A percentile compares a stretch with the other conserved stretches of the same genome.
phyloP scores from a whole-genome alignment of 148 eudicot genomes.

The Polygonum maritimum region DNA sequence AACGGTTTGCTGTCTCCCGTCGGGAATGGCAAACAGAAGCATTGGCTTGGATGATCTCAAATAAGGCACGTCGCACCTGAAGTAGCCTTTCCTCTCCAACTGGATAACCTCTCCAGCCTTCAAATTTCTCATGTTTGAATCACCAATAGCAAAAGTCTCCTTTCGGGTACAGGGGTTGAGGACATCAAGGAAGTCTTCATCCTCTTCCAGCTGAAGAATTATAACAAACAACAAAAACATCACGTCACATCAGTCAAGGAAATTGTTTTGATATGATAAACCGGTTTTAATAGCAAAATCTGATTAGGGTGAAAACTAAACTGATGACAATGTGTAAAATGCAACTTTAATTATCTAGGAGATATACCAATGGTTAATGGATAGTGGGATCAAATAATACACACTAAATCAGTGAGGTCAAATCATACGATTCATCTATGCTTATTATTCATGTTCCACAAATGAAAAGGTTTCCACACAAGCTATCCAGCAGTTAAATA shows the following conservation, averaged over 20 bases:
- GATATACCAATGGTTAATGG: too few species aligned
- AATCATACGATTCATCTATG: too few species aligned
- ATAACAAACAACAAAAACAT: neutral
- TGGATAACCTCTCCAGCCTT: slow-evolving; percentile 73
- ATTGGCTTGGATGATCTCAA: slow-evolving; percentile 70
- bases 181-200: slow-evolving; percentile 77
- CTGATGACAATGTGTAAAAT: too few species aligned
- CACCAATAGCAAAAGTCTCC: slow-evolving; percentile 78
- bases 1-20: slow-evolving; percentile 68
- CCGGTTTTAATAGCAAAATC: neutral
- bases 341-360: too few species aligned
- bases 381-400: too few species aligned
- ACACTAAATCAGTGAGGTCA: too few species aligned
- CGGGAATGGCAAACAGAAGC: slow-evolving; percentile 77
- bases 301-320: neutral
- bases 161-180: slow-evolving; percentile 65
- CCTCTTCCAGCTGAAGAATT: slow-evolving; percentile 66
- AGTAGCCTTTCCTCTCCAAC: slow-evolving; percentile 93
- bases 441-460: too few species aligned
- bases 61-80: slow-evolving; percentile 76
- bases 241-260: too few species aligned
- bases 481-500: too few species aligned
- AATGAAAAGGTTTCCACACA: too few species aligned
- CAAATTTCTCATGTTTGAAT: slow-evolving; percentile 84
- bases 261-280: neutral